Conservation (phyloP, 1,139 yeast genomes). For the Hyphopichia burtonii region DNA sequence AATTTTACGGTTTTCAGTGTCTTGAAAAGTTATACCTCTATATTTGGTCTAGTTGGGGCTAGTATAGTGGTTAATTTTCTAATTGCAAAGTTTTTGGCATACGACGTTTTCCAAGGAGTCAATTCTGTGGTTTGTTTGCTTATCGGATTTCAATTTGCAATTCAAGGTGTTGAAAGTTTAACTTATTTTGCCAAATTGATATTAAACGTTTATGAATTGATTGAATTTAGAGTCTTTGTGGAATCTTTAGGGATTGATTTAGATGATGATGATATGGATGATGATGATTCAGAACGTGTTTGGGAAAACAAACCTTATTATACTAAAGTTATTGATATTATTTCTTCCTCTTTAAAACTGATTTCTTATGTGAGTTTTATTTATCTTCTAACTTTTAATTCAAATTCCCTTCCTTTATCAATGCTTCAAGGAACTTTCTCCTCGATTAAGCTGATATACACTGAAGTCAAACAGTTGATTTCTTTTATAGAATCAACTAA, state of each 20-base stretch:
- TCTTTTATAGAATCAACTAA: slow-evolving; percentile 61
- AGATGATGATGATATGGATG: slow-evolving; percentile 25
- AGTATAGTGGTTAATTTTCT: slow-evolving; percentile 51
- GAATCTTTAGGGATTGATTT: slow-evolving; percentile 8
- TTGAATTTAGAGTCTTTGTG: slow-evolving; percentile 20
- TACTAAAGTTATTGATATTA: slow-evolving; percentile 57
- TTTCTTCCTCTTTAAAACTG: slow-evolving; percentile 43
- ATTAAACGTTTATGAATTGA: slow-evolving; percentile 59
- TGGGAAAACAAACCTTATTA: slow-evolving; percentile 75
- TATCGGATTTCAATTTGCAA: slow-evolving; percentile 76
- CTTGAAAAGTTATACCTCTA: slow-evolving; percentile 16
- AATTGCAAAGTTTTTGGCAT: slow-evolving; percentile 56
- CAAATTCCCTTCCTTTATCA: slow-evolving; percentile 63
- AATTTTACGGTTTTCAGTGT: slow-evolving; percentile 24
- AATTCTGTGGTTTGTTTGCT: slow-evolving; percentile 53
- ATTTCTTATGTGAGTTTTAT: slow-evolving; percentile 32
- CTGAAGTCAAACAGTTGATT: slow-evolving; percentile 51
- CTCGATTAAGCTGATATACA: slow-evolving; percentile 49
- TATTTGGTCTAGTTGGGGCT: slow-evolving; percentile 33
- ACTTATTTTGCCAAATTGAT: slow-evolving; percentile 48
- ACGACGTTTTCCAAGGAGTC: slow-evolving; percentile 54
- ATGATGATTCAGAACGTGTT: slow-evolving; percentile 54
- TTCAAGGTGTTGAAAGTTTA: slow-evolving; percentile 57
- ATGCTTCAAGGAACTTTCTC: slow-evolving; percentile 66
- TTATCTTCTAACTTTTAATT: slow-evolving; percentile 44